Evolutionary conservation across 352 stramenopile species (phyloP).

Genomic region (Pythium sp.): DNA sequence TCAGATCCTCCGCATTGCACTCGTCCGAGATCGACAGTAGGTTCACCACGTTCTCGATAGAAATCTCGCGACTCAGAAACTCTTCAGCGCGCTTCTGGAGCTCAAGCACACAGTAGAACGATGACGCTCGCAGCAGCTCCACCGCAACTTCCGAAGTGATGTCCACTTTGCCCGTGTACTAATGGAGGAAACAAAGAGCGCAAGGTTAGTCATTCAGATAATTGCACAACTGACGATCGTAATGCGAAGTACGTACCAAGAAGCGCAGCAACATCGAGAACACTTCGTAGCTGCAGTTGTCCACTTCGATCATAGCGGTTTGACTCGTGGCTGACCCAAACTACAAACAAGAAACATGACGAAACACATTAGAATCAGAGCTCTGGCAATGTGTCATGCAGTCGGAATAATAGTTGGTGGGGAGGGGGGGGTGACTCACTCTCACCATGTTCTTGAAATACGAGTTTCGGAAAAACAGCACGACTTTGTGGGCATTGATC

Average conservation of each 20-base stretch:
- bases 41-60: constrained; percentile 77
- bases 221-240: neutral
- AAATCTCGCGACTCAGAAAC: constrained; percentile 80
- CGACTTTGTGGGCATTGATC: constrained; percentile 88
- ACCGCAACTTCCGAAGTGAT: constrained; percentile 82
- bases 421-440: constrained; percentile 45
- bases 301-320: constrained; percentile 84
- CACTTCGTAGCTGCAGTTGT: constrained; percentile 88
- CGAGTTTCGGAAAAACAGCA: constrained; percentile 88
- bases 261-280: constrained; percentile 85
- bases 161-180: constrained; percentile 87
- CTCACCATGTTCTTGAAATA: constrained; percentile 92
- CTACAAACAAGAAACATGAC: constrained; percentile 27
- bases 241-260: constrained; percentile 43
- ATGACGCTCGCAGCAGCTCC: constrained; percentile 73
- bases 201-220: constrained; percentile 6
- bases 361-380: constrained; percentile 16
- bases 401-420: constrained; percentile 2
- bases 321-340: constrained; percentile 79
- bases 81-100: constrained; percentile 82
- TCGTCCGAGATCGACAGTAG: constrained; percentile 74
- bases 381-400: neutral
- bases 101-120: constrained; percentile 83
- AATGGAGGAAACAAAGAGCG: constrained; percentile 9
- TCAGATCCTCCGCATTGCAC: constrained; percentile 75